Evolutionary conservation across 805 yeast species (phyloP).

Genomic region (Kodamaea lidongshanica): DNA sequence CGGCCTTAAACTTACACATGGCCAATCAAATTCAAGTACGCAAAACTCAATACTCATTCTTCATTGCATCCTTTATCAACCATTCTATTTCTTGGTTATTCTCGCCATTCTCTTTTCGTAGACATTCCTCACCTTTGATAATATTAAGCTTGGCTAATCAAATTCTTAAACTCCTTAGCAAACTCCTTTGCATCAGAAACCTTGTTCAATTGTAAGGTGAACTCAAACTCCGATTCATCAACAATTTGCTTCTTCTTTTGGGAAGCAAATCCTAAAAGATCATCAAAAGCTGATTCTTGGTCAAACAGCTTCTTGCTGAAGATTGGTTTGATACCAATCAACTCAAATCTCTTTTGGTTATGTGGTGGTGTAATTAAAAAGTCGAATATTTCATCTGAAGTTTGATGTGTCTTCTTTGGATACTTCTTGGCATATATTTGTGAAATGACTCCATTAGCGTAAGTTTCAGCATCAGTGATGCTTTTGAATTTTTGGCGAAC

Average conservation of each 20-base stretch:
- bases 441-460: conserved; percentile 16
- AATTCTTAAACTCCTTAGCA: conserved; percentile 30
- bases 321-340: conserved; percentile 16
- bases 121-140: no score
- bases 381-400: conserved; percentile 29
- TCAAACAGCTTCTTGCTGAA: conserved; percentile 1
- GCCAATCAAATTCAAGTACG: no score
- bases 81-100: neutral
- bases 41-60: no score
- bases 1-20: no score
- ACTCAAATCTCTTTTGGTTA: conserved; percentile 30
- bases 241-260: neutral
- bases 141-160: no score
- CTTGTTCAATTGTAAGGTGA: conserved; percentile 29
- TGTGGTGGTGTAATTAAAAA: conserved; percentile 34
- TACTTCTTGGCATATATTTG: conserved; percentile 27
- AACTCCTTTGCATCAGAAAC: conserved; percentile 32
- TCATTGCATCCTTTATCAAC: no score
- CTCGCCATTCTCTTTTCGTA: neutral
- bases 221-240: conserved; percentile 16
- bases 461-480: conserved; percentile 5
- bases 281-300: conserved; percentile 23
- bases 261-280: conserved; percentile 28
- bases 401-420: conserved; percentile 16
- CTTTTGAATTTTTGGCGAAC: conserved; percentile 11